Base-by-base conservation (phyloP, 2,329 filamentous ascomycete species). In the Claviceps purpurea region DNA sequence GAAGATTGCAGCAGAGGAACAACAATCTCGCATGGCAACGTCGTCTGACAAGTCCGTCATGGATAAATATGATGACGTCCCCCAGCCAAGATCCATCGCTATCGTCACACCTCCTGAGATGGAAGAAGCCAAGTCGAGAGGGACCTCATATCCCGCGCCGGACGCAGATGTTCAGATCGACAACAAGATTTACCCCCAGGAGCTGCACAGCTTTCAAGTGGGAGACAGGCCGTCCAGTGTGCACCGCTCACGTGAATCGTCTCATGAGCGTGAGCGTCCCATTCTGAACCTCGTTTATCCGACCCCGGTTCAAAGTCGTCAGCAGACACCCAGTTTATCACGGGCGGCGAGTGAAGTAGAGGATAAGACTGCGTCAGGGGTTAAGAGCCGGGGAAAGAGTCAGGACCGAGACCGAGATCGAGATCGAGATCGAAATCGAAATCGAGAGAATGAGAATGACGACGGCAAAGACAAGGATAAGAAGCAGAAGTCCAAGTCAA, bases 91-190 rank as follows among this genome's bases (percentile, higher is more conserved):
- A 38, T 51, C 67, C n/a, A 60, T 71, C 46, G 69, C 70, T 48
- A 77, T 82, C 52, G 71, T 77, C 50, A 76, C 77, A 2, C 78
- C 79, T 11, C 78, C 78, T 20, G 71, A 72, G 53, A 73, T 74
- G 68, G 69, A 73, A 37, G 65, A 70, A 65, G 64, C 2, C 59
- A 64, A 11, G 39, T 54, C 13, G 50, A 56, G 4, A 70, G 71
- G 74, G 64, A 73, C 70, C 51, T 72, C 65, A 8, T 84, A 77
- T 52, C 77, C 76, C 56, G 75, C 65, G 7, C 81, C 81, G 2
- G 71, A 84, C 59, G 81, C 81, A n/a, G 81, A 84, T 61, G 79
- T 84, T 50, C 70, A 68, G 50, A 76, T 82, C 54, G 80, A 84
- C 60, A 75, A 81, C 58, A 65, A 76, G 54, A 72, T 83, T 55